phyloP scores from a whole-genome alignment of 805 yeast species.

The Wickerhamomyces chambardii region DNA sequence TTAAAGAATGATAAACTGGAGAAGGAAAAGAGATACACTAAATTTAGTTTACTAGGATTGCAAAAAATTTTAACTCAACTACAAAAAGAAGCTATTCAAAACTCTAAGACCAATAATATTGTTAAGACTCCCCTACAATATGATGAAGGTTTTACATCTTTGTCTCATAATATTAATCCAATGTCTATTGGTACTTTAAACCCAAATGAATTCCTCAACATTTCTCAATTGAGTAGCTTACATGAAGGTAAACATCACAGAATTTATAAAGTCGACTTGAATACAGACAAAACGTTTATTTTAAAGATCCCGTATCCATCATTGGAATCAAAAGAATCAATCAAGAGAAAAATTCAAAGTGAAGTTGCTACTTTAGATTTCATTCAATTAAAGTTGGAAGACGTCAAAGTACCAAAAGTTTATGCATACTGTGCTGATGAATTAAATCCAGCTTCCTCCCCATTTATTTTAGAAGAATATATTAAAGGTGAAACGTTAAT shows the following conservation, averaged over 20 bases:
- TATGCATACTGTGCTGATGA: constrained; percentile 52
- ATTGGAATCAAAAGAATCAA: constrained; percentile 50
- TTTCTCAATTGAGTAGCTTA: constrained; percentile 70
- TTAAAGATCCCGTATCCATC: constrained; percentile 82
- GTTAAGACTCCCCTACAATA: constrained; percentile 26
- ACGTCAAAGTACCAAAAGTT: constrained; percentile 63
- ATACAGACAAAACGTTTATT: constrained; percentile 51
- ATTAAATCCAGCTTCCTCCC: constrained; percentile 57
- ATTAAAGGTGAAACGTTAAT: constrained; percentile 75
- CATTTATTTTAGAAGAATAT: constrained; percentile 76
- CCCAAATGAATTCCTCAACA: constrained; percentile 34
- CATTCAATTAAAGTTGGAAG: constrained; percentile 48
- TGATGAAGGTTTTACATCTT: constrained; percentile 28
- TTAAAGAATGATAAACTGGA: constrained; percentile 67
- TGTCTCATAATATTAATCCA: constrained; percentile 39
- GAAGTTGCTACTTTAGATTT: constrained; percentile 96
- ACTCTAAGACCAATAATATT: constrained; percentile 18
- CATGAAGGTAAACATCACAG: constrained; percentile 96
- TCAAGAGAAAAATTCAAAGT: constrained; percentile 62
- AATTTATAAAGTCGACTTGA: constrained; percentile 64
- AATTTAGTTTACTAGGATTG: constrained; percentile 75
- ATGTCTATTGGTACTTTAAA: constrained; percentile 33
- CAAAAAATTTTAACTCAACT: constrained; percentile 41
- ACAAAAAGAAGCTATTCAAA: constrained; percentile 26
- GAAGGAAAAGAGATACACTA: constrained; percentile 68